These are phyloP conservation scores for Luffa aegyptiaca DNA, from an alignment of 306 rosid genomes.

Conservation along the genomic window DNA sequence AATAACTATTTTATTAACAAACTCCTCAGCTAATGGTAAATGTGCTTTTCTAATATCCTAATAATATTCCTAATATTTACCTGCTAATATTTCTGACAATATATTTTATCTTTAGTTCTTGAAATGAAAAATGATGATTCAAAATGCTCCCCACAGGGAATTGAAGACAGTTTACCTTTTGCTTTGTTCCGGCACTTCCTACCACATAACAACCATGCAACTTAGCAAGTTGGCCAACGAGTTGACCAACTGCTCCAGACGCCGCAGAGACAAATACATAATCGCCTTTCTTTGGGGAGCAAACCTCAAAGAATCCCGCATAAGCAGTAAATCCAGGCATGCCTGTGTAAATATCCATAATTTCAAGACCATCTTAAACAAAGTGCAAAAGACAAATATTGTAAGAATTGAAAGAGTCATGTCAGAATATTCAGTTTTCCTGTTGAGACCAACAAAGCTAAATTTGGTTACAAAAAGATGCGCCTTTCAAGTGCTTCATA, in stretches of 20 bases:
- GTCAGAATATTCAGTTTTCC: neutral
- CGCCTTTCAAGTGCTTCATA: neutral
- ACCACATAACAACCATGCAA: slow-evolving; percentile 39
- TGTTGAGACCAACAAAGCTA: neutral
- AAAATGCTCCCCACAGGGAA: neutral
- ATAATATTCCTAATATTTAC: neutral
- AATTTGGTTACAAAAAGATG: neutral
- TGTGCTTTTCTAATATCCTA: neutral
- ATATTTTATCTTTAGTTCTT: neutral
- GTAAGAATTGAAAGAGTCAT: neutral
- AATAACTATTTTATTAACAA: neutral
- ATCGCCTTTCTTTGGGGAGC: slow-evolving; percentile 37
- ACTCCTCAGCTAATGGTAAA: neutral
- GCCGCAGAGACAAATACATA: slow-evolving; percentile 40
- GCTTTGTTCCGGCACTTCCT: slow-evolving; percentile 37
- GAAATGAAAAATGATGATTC: neutral
- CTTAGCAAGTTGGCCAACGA: slow-evolving; percentile 42
- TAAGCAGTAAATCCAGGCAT: slow-evolving; percentile 46
- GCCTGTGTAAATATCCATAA: slow-evolving; percentile 10
- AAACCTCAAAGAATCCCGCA: slow-evolving; percentile 35
- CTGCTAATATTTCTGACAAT: neutral
- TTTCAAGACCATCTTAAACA: neutral
- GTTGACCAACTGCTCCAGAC: slow-evolving; percentile 47
- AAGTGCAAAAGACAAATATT: neutral
- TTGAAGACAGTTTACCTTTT: slow-evolving; percentile 20